Conservation (phyloP, 495 filamentous ascomycete genomes). For the Peziza echinospora region DNA sequence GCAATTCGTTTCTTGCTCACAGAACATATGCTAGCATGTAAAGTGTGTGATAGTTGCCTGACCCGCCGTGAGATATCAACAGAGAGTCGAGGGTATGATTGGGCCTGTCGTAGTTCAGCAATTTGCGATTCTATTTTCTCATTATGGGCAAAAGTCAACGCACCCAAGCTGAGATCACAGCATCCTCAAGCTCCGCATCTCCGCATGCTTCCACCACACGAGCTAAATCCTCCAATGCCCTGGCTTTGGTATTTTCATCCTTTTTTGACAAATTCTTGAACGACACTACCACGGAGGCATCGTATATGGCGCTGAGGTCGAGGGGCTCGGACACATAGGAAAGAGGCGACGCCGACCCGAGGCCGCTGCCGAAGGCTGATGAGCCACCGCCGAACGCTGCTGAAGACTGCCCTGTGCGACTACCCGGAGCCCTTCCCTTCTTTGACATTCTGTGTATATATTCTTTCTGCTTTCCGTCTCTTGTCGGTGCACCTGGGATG, state of each 20-base stretch:
- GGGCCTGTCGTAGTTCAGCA: conserved; percentile 31
- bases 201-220: conserved; percentile 32
- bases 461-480: too few species aligned
- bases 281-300: conserved; percentile 59
- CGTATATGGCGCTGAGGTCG: conserved; percentile 52
- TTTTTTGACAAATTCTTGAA: conserved; percentile 88
- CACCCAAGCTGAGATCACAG: conserved; percentile 73
- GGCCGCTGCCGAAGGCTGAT: background rate
- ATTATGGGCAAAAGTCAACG: conserved; percentile 24
- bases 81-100: conserved; percentile 65
- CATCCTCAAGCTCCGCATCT: conserved; percentile 40
- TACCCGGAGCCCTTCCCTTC: too few species aligned
- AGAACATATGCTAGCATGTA: conserved; percentile 50
- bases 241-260: conserved; percentile 79
- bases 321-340: conserved; percentile 76
- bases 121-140: background rate
- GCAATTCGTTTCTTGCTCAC: conserved; percentile 61
- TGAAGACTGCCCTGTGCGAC: too few species aligned
- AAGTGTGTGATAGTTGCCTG: conserved; percentile 54
- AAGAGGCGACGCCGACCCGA: conserved; percentile 24
- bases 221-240: conserved; percentile 71
- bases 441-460: too few species aligned
- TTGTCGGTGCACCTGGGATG: too few species aligned
- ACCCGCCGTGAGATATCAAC: conserved; percentile 77
- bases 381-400: too few species aligned